These are phyloP conservation scores for Ustilago xerochloae DNA, from an alignment of 1,284 basidiomycete species.

Conservation along the genomic window DNA sequence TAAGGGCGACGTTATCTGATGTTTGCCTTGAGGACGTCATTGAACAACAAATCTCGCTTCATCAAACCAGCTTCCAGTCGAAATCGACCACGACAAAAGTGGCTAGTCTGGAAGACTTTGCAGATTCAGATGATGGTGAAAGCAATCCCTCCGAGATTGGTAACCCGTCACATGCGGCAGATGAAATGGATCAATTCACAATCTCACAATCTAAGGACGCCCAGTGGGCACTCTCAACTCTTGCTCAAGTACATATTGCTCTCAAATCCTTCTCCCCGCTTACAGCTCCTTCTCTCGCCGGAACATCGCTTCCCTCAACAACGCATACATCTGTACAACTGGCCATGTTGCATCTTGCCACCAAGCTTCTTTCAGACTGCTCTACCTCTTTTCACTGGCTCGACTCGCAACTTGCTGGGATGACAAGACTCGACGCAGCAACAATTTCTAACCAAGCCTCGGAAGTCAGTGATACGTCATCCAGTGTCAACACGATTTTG, in stretches of 20 bases:
- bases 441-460: not conserved
- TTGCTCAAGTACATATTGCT: conserved; percentile 38
- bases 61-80: not conserved
- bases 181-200: too few species aligned
- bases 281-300: conserved; percentile 22
- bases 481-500: conserved; percentile 17
- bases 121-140: not conserved
- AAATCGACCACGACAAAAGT: not conserved
- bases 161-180: too few species aligned
- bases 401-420: conserved; percentile 18
- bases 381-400: conserved; percentile 35
- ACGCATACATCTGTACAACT: conserved; percentile 8
- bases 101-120: conserved; percentile 22
- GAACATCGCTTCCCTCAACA: conserved; percentile 21
- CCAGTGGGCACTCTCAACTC: conserved; percentile 33
- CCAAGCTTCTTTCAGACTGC: conserved; percentile 15
- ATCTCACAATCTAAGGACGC: too few species aligned
- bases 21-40: not conserved
- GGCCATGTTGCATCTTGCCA: conserved; percentile 16
- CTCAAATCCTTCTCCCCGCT: conserved; percentile 34
- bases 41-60: not conserved
- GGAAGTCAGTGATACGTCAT: not conserved
- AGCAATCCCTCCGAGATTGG: not conserved
- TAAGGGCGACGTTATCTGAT: conserved; percentile 21
- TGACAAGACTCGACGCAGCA: conserved; percentile 13